These are phyloP conservation scores for Draba incana DNA, from an alignment of 345 rosid species.

Conservation along the genomic window DNA sequence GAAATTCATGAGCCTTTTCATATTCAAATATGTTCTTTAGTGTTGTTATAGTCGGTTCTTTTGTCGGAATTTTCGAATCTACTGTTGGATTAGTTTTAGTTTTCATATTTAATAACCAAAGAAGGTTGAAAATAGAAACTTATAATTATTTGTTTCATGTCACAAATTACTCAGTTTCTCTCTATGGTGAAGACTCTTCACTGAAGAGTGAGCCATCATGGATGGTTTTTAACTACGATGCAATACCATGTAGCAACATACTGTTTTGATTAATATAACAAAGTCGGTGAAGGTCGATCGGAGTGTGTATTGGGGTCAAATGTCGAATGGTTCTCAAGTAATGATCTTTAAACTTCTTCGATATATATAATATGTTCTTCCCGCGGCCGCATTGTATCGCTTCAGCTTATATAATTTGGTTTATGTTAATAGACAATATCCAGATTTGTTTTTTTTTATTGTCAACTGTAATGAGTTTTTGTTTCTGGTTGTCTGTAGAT, in stretches of 20 bases:
- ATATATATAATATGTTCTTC: not conserved
- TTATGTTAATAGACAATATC: slow-evolving; percentile 56
- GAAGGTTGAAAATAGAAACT: not conserved
- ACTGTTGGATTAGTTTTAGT: slow-evolving; percentile 10
- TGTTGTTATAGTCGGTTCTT: not conserved
- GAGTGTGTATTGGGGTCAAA: slow-evolving; percentile 88
- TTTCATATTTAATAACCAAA: slow-evolving; percentile 22
- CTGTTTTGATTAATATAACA: slow-evolving; percentile 92
- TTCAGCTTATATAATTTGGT: slow-evolving; percentile 1
- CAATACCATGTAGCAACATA: slow-evolving; percentile 76
- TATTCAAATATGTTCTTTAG: slow-evolving; percentile 3
- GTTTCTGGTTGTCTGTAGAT: too few species aligned
- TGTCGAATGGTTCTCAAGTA: slow-evolving; percentile 98
- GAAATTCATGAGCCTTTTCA: not conserved
- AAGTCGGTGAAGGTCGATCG: slow-evolving; percentile 98
- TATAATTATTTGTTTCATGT: too few species aligned
- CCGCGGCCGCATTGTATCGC: not conserved
- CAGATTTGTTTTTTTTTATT: slow-evolving; percentile 50
- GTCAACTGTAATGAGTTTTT: too few species aligned
- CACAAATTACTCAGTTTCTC: too few species aligned
- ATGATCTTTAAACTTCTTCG: slow-evolving; percentile 15
- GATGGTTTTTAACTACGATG: slow-evolving; percentile 53
- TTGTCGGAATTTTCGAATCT: not conserved
- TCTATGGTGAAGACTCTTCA: not conserved
- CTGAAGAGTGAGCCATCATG: slow-evolving; percentile 69